Evolutionary conservation across 306 rosid genomes (phyloP).

Genomic region (Pyrus communis): DNA sequence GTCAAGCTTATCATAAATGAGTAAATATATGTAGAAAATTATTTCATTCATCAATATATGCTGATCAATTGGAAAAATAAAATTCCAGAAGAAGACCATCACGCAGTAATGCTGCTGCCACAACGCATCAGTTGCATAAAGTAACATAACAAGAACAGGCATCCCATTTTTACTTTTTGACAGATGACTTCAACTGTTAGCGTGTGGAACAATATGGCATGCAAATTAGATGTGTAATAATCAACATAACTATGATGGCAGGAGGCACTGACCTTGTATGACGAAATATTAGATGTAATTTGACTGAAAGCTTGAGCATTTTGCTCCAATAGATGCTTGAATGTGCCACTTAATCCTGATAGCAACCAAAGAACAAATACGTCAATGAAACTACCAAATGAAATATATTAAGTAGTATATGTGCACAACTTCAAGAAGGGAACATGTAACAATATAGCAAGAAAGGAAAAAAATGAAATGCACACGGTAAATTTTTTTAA

Average conservation of each 20-base stretch:
- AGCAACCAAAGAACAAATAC: slow-evolving; percentile 21
- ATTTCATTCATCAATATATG: background rate
- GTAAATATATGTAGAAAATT: background rate
- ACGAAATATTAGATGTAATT: slow-evolving; percentile 64
- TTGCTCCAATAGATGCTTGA: slow-evolving; percentile 80
- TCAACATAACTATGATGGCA: slow-evolving; percentile 2
- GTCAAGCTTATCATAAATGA: background rate
- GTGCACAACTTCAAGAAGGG: background rate
- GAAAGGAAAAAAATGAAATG: background rate
- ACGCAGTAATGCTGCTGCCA: background rate
- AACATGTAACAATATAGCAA: background rate
- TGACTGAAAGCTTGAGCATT: slow-evolving; percentile 74
- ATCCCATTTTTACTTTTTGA: background rate
- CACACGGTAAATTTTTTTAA: background rate
- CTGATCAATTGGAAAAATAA: background rate
- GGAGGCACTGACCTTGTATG: slow-evolving; percentile 62
- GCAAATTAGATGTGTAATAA: background rate
- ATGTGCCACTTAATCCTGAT: slow-evolving; percentile 57
- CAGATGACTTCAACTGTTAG: background rate
- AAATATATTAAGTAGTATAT: background rate
- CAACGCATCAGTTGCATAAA: background rate
- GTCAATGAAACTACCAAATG: slow-evolving; percentile 7
- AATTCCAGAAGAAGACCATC: background rate
- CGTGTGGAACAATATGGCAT: background rate
- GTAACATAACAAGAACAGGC: background rate